phyloP scores from a whole-genome alignment of 345 rosid genomes.

The Eucalyptus pumila region DNA sequence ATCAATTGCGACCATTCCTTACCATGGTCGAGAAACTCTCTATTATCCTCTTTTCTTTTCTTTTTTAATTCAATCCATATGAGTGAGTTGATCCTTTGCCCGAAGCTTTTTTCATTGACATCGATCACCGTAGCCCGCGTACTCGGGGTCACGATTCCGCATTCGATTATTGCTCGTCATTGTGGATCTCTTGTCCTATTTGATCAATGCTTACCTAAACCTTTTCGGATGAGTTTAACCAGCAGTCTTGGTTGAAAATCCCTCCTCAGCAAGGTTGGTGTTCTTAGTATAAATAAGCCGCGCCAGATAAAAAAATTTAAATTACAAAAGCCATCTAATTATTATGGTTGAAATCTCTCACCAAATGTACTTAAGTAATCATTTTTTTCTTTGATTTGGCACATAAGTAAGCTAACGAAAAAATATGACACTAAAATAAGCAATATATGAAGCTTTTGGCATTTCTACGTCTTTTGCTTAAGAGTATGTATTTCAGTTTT shows the following conservation, averaged over 20 bases:
- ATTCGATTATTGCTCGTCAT: too few species aligned
- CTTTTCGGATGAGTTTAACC: too few species aligned
- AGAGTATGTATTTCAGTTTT: too few species aligned
- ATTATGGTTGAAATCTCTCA: neutral
- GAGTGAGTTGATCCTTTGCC: neutral
- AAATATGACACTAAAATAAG: neutral
- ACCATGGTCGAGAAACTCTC: neutral
- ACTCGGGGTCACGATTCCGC: neutral
- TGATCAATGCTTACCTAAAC: too few species aligned
- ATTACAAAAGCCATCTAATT: too few species aligned
- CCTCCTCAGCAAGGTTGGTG: neutral
- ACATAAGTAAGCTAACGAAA: fast-evolving
- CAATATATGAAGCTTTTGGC: too few species aligned
- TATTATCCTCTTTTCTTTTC: too few species aligned
- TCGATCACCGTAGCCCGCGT: neutral
- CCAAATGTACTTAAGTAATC: too few species aligned
- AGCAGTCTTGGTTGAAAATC: neutral
- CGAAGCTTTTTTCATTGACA: neutral
- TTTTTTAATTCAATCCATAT: neutral
- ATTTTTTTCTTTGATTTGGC: too few species aligned
- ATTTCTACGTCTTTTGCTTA: fast-evolving
- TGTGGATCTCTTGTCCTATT: too few species aligned
- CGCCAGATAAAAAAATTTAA: too few species aligned
- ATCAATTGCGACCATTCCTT: neutral
- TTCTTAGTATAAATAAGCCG: neutral